A percentile compares a stretch with the other conserved stretches of the same genome.
phyloP scores from a whole-genome alignment of 768 basidiomycete species.

The Tricholoma sp. region DNA sequence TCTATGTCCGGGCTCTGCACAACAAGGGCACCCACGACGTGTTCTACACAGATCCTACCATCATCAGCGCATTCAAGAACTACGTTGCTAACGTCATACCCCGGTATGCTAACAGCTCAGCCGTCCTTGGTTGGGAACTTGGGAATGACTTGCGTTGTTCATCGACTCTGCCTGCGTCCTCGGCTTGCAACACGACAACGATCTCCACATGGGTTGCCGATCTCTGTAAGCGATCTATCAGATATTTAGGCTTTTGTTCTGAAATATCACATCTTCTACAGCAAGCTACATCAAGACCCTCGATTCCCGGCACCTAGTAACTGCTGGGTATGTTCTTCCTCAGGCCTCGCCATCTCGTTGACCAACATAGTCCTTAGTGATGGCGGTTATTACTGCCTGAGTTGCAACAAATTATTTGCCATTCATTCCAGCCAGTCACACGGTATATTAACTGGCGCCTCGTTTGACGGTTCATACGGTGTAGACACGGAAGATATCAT shows the following conservation, averaged over 20 bases:
- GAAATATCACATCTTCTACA: background rate
- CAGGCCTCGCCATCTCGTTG: conserved; percentile 1
- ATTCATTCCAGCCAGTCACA: conserved; percentile 8
- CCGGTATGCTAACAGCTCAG: conserved; percentile 25
- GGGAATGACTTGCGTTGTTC: conserved; percentile 22
- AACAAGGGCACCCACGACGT: conserved; percentile 27
- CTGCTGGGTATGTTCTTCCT: conserved; percentile 27
- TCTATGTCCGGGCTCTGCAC: conserved; percentile 27
- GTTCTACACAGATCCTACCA: conserved; percentile 31
- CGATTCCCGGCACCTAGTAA: conserved; percentile 33
- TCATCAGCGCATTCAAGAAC: conserved; percentile 29
- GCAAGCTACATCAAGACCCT: conserved; percentile 20
- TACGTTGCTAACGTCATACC: conserved; percentile 24
- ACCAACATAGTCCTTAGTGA: background rate
- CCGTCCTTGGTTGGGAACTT: conserved; percentile 25
- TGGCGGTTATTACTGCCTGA: background rate
- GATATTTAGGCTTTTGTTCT: background rate
- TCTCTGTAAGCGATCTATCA: conserved; percentile 14
- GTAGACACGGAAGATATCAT: conserved; percentile 34
- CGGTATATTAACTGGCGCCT: conserved; percentile 16
- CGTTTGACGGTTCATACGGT: conserved; percentile 30
- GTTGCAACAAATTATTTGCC: background rate
- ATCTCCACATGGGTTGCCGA: conserved; percentile 27
- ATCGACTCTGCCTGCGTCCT: conserved; percentile 15
- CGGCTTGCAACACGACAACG: conserved; percentile 19